Conservation (phyloP, 208 protist species). For the Trypanosoma avium region DNA sequence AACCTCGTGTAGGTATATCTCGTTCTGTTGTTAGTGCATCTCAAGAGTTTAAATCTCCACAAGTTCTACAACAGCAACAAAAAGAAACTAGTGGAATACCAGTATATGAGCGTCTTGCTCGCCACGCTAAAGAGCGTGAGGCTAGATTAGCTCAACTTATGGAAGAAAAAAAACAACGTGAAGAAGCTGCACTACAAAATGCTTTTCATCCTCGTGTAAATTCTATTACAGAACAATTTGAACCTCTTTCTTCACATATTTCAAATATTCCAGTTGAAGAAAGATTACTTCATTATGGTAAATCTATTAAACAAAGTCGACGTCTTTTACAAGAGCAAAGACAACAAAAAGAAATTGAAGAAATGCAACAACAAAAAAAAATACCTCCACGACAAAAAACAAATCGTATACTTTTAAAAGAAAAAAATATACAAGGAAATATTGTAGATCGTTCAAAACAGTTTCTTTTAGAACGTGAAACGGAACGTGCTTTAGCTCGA, state of each 20-base stretch:
- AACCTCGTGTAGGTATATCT: conserved; percentile 20
- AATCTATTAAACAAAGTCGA: conserved; percentile 35
- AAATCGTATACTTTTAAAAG: background rate
- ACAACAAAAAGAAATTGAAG: conserved; percentile 42
- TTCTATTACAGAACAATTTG: conserved; percentile 12
- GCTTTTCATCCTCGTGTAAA: conserved; percentile 71
- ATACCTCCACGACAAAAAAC: background rate
- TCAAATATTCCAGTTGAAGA: conserved; percentile 64
- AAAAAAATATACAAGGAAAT: conserved; percentile 8
- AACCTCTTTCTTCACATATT: conserved; percentile 11
- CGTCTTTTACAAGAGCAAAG: conserved; percentile 35
- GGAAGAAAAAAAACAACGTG: conserved; percentile 33
- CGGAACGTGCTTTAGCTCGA: conserved; percentile 30
- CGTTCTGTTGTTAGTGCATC: background rate
- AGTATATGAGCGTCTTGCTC: conserved; percentile 63
- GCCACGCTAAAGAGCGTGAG: conserved; percentile 40
- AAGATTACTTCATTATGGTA: conserved; percentile 77
- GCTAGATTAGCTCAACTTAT: conserved; percentile 17
- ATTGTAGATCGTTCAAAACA: conserved; percentile 33
- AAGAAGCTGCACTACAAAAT: conserved; percentile 34
- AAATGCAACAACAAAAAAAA: conserved; percentile 2
- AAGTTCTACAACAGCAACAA: background rate
- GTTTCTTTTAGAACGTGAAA: conserved; percentile 44
- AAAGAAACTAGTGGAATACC: conserved; percentile 3
- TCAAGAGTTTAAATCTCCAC: background rate